A percentile compares a stretch with the other conserved stretches of the same genome.
phyloP scores from a whole-genome alignment of 164 flowering plant species.

The Taxillus chinensis region DNA sequence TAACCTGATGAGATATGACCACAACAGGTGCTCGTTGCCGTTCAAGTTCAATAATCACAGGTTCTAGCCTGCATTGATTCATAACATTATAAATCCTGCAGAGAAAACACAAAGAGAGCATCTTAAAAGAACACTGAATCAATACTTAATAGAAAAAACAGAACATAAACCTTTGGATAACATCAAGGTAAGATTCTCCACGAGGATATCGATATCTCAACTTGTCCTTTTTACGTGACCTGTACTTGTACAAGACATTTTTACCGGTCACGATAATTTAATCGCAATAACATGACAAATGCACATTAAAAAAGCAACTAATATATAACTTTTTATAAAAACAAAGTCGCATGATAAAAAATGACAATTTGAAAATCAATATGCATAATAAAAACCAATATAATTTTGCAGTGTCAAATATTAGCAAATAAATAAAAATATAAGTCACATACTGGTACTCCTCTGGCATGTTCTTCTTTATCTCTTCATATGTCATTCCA shows the following conservation, averaged over 20 bases:
- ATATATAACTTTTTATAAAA: neutral
- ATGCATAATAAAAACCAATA: no score
- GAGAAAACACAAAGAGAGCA: neutral
- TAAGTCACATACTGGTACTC: constrained; percentile 72
- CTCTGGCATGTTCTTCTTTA: constrained; percentile 96
- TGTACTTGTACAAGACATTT: constrained; percentile 17
- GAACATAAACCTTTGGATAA: constrained; percentile 77
- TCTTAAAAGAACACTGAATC: no score
- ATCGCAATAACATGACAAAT: neutral
- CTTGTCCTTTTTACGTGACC: constrained; percentile 93
- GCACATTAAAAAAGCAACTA: neutral
- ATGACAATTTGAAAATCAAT: no score
- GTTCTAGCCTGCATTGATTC: constrained; percentile 67
- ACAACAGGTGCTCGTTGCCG: constrained; percentile 97
- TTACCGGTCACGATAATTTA: neutral
- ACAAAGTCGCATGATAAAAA: no score
- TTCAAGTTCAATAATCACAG: constrained; percentile 97
- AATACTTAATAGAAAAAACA: neutral
- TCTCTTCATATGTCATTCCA: constrained; percentile 98
- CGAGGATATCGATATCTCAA: constrained; percentile 96
- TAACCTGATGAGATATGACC: constrained; percentile 92
- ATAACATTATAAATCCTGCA: neutral
- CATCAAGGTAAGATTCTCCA: constrained; percentile 97
- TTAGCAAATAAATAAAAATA: neutral
- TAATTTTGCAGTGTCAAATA: no score